Evolutionary conservation across 768 basidiomycete genomes (phyloP), one percentile per base, ranked within the genome.

Genomic region (Coprinopsis marcescibilis): DNA sequence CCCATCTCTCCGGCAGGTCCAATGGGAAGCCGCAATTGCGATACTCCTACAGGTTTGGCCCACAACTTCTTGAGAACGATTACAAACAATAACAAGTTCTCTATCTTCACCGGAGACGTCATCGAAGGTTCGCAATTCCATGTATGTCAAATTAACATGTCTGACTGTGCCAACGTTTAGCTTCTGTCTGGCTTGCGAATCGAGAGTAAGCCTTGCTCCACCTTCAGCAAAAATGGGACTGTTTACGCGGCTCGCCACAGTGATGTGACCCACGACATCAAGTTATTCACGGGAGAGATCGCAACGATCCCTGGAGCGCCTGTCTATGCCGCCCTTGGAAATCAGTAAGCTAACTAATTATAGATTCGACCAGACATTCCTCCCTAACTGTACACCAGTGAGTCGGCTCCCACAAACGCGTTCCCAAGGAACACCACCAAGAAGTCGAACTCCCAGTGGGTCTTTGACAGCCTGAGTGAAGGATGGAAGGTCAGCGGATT

Each of bases 41-140:
- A 83, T 54, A 68, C 76, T 0, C 75, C 80, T 2, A 60, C 67
- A 1, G 55, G 57, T 1, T 63, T 83, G 23, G 71, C 71, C 0
- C 67, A 75, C 14, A 33, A 48, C 20, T 34, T 48, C 30, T 25
- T 41, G 12, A 76, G 72, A 30, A 72, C 80, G 73, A 62, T 81
- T 3, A 55, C 61, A 11, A 68, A 70, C 13, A 60, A 64, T 14
- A 67, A 67, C 13, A 57, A 60, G 7, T 81, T 80, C 56, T 70
- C 76, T 3, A 72, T 84, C 26, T 83, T 82, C 53, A 84, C 81
- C 2, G 82, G 81, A 4, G 81, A 83, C 55, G 75, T 81, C 4
- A 71, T 81, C 3, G 80, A 81, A 61, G 75, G 79, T 77, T 41
- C 42, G 59, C 13, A 24, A 19, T 11, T 36, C 35, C 35, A 7